Base-by-base conservation (phyloP, 108 stramenopile genomes). In the Aureococcus anophagefferens region DNA sequence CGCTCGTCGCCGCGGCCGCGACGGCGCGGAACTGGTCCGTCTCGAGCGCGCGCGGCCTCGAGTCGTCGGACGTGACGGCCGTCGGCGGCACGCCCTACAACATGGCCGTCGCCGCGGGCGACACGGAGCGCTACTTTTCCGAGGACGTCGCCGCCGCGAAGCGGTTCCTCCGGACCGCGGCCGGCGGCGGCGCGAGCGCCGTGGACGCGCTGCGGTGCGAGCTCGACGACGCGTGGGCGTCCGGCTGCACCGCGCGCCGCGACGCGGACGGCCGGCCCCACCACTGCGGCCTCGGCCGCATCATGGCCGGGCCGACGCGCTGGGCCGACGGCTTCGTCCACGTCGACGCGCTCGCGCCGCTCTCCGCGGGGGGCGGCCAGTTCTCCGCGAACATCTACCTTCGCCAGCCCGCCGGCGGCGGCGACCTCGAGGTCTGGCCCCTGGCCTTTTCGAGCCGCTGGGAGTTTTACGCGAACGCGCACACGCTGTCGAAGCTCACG, bases 301-400 rank as follows among this genome's bases (percentile, higher is more conserved):
- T 96, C 33, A 95, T 95, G 95, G 74, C 80, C 62, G 94, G 93
- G 25, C 95, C 95, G 30, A 90, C 93, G 14, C 76, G 91, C 29
- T 94, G 93, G 91, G 84, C 85, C 66, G 80, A 81, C 30, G 96
- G 93, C 9, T 93, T 91, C 68, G 83, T 93, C 37, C 96, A 95
- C 76, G 93, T 93, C 32, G 94, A 96, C 74, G 92, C 94, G 71
- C 68, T 95, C 65, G 90, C 87, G 0, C 90, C 91, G 28, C 74
- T 94, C 44, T 64, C 77, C 34, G 33, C 71, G 7, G 63, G 45
- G 16, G 67, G 79, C 30, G 96, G 96, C 31, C 80, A 90, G 25
- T 94, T 95, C 75, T 90, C 89, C 75, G 96, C 93, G 21, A 96
- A 96, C 64, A 82, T 95, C 0, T 96, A 96, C 77, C 81, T 96